Evolutionary conservation across 805 yeast genomes (phyloP).

Genomic region (Candida golubevii): DNA sequence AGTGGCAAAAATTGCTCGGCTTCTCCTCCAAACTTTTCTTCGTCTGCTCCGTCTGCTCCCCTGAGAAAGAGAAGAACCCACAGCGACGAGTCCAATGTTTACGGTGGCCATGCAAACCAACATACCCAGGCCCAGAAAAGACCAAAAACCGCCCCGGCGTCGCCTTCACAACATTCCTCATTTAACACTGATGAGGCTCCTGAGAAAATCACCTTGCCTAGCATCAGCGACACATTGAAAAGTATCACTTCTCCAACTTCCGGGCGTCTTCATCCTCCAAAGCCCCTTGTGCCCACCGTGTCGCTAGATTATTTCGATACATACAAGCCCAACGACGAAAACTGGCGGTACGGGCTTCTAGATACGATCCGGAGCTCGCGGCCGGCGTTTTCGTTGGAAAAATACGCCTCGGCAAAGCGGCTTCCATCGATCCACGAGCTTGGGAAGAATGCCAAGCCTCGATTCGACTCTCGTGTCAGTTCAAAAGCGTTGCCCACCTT

Average conservation of each 20-base stretch:
- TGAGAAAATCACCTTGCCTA: slow-evolving; percentile 26
- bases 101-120: neutral
- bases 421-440: slow-evolving; percentile 14
- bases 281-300: slow-evolving; percentile 29
- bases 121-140: slow-evolving; percentile 1
- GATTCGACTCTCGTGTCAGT: slow-evolving; percentile 35
- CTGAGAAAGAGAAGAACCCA: slow-evolving; percentile 25
- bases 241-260: neutral
- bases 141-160: slow-evolving; percentile 14
- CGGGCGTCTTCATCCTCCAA: slow-evolving; percentile 2
- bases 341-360: slow-evolving; percentile 40
- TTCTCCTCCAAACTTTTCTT: slow-evolving; percentile 5
- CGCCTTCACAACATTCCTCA: slow-evolving; percentile 4
- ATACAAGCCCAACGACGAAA: slow-evolving; percentile 41
- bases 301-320: slow-evolving; percentile 43
- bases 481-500: slow-evolving; percentile 20
- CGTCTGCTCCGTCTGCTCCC: slow-evolving; percentile 1
- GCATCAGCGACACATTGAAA: slow-evolving; percentile 22
- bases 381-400: slow-evolving; percentile 8
- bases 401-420: slow-evolving; percentile 1
- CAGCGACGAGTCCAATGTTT: slow-evolving; percentile 18
- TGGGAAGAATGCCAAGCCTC: slow-evolving; percentile 23
- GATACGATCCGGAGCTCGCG: slow-evolving; percentile 30
- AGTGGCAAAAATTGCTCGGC: slow-evolving; percentile 10
- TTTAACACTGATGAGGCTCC: neutral